Evolutionary conservation across 306 rosid genomes (phyloP).

Genomic region (Fragaria ananassa): DNA sequence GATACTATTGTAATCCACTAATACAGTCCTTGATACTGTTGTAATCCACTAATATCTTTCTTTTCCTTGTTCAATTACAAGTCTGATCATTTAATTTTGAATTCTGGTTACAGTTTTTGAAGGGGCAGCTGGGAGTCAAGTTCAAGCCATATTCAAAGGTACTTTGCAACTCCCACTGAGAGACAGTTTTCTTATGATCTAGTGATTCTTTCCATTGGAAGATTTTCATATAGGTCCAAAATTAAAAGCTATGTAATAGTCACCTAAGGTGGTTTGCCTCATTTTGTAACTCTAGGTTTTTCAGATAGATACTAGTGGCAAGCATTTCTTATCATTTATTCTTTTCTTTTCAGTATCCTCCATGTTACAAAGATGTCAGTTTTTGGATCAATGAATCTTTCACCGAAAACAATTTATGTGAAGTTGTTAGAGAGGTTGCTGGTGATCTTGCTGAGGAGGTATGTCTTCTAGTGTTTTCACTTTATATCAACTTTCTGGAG

Average conservation of each 20-base stretch:
- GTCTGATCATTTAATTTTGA: slow-evolving; percentile 9
- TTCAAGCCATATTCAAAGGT: slow-evolving; percentile 96
- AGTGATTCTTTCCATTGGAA: background rate
- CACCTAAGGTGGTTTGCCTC: background rate
- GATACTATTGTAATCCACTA: slow-evolving; percentile 18
- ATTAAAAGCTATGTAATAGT: background rate
- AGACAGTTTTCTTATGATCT: background rate
- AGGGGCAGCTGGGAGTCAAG: slow-evolving; percentile 72
- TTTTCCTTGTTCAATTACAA: background rate
- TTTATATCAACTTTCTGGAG: background rate
- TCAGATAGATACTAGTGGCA: background rate
- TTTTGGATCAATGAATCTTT: slow-evolving; percentile 88
- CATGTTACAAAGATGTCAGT: slow-evolving; percentile 93
- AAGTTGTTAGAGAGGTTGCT: slow-evolving; percentile 85
- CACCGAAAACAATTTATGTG: slow-evolving; percentile 95
- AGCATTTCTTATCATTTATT: slow-evolving; percentile 2
- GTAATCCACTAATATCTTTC: slow-evolving; percentile 3
- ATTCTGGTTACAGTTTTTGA: slow-evolving; percentile 65
- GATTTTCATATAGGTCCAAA: background rate
- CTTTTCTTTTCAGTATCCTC: slow-evolving; percentile 66
- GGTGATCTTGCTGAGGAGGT: slow-evolving; percentile 99
- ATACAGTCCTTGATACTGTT: slow-evolving; percentile 20
- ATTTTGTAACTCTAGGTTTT: background rate
- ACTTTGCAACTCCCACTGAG: slow-evolving; percentile 22
- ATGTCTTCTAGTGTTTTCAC: slow-evolving; percentile 24